Evolutionary conservation across 2,329 filamentous ascomycete genomes (phyloP).

Genomic region (Aureobasidium sp.): DNA sequence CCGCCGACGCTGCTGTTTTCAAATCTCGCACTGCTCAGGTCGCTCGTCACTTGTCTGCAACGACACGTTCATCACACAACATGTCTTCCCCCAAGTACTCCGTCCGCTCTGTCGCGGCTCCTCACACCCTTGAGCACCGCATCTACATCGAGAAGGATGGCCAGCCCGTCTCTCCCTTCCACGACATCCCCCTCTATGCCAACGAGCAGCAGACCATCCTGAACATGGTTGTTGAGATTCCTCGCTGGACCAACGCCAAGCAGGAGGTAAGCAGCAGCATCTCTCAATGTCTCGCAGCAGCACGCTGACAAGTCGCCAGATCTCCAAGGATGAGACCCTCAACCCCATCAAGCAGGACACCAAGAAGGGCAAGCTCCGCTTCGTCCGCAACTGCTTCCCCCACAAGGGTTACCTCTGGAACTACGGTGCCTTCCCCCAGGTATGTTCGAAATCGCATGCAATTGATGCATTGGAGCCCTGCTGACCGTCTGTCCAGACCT

Average conservation of each 20-base stretch:
- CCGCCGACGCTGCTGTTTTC: conserved; percentile 31
- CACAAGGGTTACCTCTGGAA: conserved; percentile 99
- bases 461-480: background rate
- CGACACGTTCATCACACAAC: conserved; percentile 24
- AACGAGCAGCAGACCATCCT: conserved; percentile 91
- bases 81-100: conserved; percentile 60
- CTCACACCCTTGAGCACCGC: conserved; percentile 93
- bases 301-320: conserved; percentile 46
- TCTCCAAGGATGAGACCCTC: conserved; percentile 96
- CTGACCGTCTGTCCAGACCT: conserved; percentile 56
- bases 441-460: conserved; percentile 36
- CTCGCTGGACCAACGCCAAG: conserved; percentile 99
- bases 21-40: conserved; percentile 31
- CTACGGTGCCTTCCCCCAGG: conserved; percentile 98
- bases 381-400: conserved; percentile 99
- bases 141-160: conserved; percentile 98
- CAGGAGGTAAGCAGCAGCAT: conserved; percentile 65
- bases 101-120: conserved; percentile 77
- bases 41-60: conserved; percentile 30
- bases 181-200: conserved; percentile 97
- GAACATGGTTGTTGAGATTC: conserved; percentile 99
- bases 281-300: background rate
- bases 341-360: conserved; percentile 99
- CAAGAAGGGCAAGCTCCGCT: conserved; percentile 99
- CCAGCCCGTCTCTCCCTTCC: conserved; percentile 86